phyloP scores from a whole-genome alignment of 1,284 basidiomycete species.

The Trametes pubescens region DNA sequence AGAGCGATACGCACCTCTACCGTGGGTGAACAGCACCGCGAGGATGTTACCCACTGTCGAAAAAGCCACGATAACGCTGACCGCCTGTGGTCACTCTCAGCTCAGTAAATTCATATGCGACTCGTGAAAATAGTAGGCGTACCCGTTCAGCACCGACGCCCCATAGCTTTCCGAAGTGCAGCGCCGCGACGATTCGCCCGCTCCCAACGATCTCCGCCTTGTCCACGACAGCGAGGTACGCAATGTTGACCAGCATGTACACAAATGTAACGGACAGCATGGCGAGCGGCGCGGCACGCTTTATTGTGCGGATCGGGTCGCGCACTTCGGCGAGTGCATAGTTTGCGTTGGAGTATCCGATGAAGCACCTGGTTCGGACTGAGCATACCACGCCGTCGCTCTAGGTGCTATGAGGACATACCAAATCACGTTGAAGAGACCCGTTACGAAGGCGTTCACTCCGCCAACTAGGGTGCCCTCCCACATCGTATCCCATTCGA shows the following conservation, averaged over 20 bases:
- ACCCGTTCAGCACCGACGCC: constrained; percentile 66
- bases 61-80: constrained; percentile 68
- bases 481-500: constrained; percentile 62
- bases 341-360: constrained; percentile 76
- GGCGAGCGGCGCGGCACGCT: constrained; percentile 69
- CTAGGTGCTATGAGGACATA: constrained; percentile 38
- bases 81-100: constrained; percentile 45
- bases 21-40: constrained; percentile 67
- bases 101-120: constrained; percentile 6
- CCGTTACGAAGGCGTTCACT: constrained; percentile 64
- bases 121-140: constrained; percentile 9
- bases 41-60: constrained; percentile 71
- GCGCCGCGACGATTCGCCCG: constrained; percentile 66
- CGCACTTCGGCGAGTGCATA: constrained; percentile 74
- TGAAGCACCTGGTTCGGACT: constrained; percentile 59
- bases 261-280: constrained; percentile 60
- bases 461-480: constrained; percentile 55
- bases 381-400: not conserved
- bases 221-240: constrained; percentile 74
- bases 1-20: constrained; percentile 54
- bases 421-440: constrained; percentile 76
- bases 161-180: constrained; percentile 76
- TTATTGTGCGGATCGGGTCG: constrained; percentile 72
- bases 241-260: constrained; percentile 70
- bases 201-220: constrained; percentile 71